Base-by-base conservation (phyloP, 352 stramenopile species). In the Phytophthora rubi region DNA sequence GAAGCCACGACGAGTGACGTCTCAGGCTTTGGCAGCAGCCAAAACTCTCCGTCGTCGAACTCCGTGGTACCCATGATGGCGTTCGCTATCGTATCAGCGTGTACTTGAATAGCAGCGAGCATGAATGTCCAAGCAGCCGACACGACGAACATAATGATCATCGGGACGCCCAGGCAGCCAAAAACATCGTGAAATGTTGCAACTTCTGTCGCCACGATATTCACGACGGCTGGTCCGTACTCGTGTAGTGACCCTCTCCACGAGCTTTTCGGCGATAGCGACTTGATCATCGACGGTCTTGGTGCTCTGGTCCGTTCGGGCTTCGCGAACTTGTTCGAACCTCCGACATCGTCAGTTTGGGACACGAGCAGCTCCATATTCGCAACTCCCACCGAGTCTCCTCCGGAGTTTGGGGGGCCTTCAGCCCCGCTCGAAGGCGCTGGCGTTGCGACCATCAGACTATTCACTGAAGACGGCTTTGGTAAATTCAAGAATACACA, bases 21-120 rank as follows among this genome's bases (percentile, higher is more conserved):
- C 1, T 80, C 58, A 6, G 71, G 64, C 9, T 68, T 54, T 15
- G 73, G 67, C 4, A 87, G 62, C 42, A 83, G 47, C 79, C 81
- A 89, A 15, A 89, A 87, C 18, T 84, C 76, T n/a, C 81, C 76
- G 28, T 74, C 70, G 63, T 86, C 79, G n/a, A 87, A 77, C 0
- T 75, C 30, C n/a, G 59, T 55, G 4, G 77, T 87, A 15, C 73
- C 67, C 77, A 85, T 84, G 1, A 86, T 18, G 0, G 35, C 39
- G 30, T 87, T 89, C 2, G 79, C 73, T 10, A 79, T 68, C n/a
- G 74, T 23, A 0, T 64, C 77, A 16, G 81, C 71, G n/a, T 73
- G 68, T 0, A 82, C 60, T 59, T 89, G 81, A 28, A 82, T 76
- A 5, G 75, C 70, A 0, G 75, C 81, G 8, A 85, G 60, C 7